phyloP scores from a whole-genome alignment of 495 filamentous ascomycete species.

The Cryomyces antarcticus region DNA sequence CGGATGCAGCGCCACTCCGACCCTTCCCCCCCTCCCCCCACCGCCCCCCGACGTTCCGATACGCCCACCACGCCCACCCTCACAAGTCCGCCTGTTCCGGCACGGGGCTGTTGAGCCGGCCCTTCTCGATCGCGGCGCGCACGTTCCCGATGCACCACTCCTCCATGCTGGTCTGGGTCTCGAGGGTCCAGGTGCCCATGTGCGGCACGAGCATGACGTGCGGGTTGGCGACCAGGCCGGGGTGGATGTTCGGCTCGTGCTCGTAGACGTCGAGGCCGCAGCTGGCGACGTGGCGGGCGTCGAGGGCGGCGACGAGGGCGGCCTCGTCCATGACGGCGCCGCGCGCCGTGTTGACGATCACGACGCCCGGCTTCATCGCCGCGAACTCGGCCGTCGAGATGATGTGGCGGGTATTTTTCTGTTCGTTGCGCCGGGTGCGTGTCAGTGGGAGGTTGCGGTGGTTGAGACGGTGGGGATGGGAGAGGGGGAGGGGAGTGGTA shows the following conservation, averaged over 20 bases:
- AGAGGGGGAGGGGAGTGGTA: conserved; percentile 10
- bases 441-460: neutral
- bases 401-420: conserved; percentile 46
- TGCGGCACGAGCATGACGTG: conserved; percentile 45
- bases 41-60: no score
- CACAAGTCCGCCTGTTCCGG: conserved; percentile 34
- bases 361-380: conserved; percentile 49
- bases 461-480: neutral
- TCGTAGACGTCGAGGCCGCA: conserved; percentile 53
- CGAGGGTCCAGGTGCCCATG: conserved; percentile 42
- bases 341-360: conserved; percentile 53
- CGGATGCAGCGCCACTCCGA: no score
- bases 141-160: conserved; percentile 43
- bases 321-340: conserved; percentile 52
- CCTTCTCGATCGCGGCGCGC: conserved; percentile 29
- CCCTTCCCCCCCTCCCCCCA: no score
- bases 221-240: conserved; percentile 35
- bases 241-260: conserved; percentile 43
- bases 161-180: conserved; percentile 47
- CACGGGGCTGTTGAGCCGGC: conserved; percentile 35
- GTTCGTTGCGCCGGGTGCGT: neutral
- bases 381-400: conserved; percentile 41
- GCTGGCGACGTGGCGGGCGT: conserved; percentile 36
- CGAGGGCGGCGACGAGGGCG: conserved; percentile 43
- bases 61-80: no score